Conservation (phyloP, 2,329 filamentous ascomycete genomes). For the Ophiostoma himal-ulmi region DNA sequence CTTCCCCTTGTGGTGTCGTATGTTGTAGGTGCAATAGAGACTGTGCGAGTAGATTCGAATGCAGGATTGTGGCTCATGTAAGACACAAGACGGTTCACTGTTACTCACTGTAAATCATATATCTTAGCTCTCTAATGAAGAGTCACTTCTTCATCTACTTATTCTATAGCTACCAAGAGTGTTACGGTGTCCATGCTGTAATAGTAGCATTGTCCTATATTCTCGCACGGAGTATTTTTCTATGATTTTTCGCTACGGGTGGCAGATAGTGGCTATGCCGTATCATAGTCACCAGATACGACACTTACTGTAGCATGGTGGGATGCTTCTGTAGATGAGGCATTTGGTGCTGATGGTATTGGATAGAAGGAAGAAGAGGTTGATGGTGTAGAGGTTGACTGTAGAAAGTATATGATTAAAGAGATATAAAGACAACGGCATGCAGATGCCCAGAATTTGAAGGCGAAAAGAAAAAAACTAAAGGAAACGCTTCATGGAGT, state of each 20-base stretch:
- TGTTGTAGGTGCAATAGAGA: slow-evolving; percentile 3
- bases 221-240: neutral
- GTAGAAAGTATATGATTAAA: neutral
- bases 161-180: neutral
- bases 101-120: neutral
- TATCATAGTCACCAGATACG: neutral
- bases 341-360: neutral
- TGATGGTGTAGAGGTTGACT: neutral
- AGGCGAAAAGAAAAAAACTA: too few relatives aligned
- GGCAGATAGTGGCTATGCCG: neutral
- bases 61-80: neutral
- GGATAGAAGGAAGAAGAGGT: neutral
- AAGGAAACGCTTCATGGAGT: neutral
- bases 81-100: neutral
- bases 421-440: neutral
- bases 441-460: neutral
- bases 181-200: slow-evolving; percentile 2
- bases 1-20: neutral
- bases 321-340: slow-evolving; percentile 5
- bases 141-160: neutral
- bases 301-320: neutral
- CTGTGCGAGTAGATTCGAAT: neutral
- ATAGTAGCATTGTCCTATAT: neutral
- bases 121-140: neutral
- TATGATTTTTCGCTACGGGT: too few relatives aligned